Percentiles rank a stretch among this genome's conserved stretches.
Evolutionary conservation across 805 yeast genomes (phyloP).

Genomic region (Kodamaea leandrae): DNA sequence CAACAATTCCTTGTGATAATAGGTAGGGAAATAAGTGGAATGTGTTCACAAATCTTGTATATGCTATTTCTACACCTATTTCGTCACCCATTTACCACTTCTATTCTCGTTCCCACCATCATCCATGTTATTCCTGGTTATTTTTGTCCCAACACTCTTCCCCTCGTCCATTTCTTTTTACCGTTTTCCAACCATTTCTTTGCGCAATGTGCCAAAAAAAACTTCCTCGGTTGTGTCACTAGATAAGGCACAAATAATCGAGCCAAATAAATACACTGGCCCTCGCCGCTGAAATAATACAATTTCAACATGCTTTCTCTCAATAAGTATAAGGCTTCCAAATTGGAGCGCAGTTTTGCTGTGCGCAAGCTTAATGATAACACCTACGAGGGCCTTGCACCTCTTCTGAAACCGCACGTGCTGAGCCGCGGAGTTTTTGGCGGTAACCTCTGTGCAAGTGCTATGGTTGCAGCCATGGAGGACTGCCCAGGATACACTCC

Average conservation of each 20-base stretch:
- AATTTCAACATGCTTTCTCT: slow-evolving; percentile 6
- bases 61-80: too few relatives aligned
- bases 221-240: slow-evolving; percentile 2
- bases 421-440: slow-evolving; percentile 39
- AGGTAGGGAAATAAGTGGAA: too few relatives aligned
- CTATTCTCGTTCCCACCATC: not conserved
- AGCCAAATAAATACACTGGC: too few relatives aligned
- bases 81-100: too few relatives aligned
- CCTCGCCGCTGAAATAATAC: too few relatives aligned
- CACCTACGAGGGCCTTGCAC: slow-evolving; percentile 16
- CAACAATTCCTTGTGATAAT: too few relatives aligned
- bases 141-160: not conserved
- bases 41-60: too few relatives aligned
- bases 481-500: slow-evolving; percentile 32
- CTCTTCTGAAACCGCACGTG: slow-evolving; percentile 21
- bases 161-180: slow-evolving; percentile 1
- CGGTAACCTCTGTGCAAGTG: slow-evolving; percentile 37
- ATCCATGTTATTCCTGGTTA: too few relatives aligned
- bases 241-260: not conserved
- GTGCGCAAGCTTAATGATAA: slow-evolving; percentile 12
- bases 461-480: slow-evolving; percentile 36
- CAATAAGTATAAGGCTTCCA: slow-evolving; percentile 7
- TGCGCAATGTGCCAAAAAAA: too few relatives aligned
- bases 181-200: not conserved
- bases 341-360: slow-evolving; percentile 15